Evolutionary conservation across 108 stramenopile species (phyloP), one percentile per base, ranked within the genome.

Genomic region (Cylindrotheca closterium): DNA sequence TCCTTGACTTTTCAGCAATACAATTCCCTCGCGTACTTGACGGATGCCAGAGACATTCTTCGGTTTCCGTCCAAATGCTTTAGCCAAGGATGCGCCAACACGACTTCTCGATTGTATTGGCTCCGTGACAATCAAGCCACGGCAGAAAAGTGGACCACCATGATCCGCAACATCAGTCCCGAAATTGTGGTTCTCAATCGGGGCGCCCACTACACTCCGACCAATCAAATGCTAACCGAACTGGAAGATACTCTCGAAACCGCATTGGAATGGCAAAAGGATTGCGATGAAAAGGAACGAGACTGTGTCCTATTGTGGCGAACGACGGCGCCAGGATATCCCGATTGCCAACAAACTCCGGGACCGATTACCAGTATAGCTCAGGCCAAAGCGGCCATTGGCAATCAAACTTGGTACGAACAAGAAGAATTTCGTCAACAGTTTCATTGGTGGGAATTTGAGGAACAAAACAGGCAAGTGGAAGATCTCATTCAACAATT

Each of bases 381-480:
- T 22, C 34, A 7, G 7, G 59, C 59, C 10, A 22, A 60, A 60
- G 42, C 7, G 8, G 4, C 15, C 33, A 24, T 60, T 19, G 25
- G 23, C 34, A 25, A 60, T 46, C 2, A 25, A 4, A 37, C 24
- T 4, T 25, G 23, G 21, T 60, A 60, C 26, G 3, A 10, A 10
- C 21, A n/a, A 2, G 10, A 42, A 15, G 37, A 42, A 15, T 7
- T 42, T 42, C 37, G 42, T 17, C 22, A 46, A 25, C 5, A 46
- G 4, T n/a, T n/a, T n/a, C 59, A 60, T 34, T 60, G 59, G 59
- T 60, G 59, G 59, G 42, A 60, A 27, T 60, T 60, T 26, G 32
- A 7, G 4, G 7, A 7, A 3, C 59, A 60, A 60, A 60, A 60
- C 23, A 17, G 3, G 12, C 4, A 45, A 3, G 59, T 60, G 3